Percentiles rank a stretch among this genome's conserved stretches.
These are phyloP conservation scores for Plasmodium coatneyi DNA, from an alignment of 169 alveolate genomes.

Conservation along the genomic window DNA sequence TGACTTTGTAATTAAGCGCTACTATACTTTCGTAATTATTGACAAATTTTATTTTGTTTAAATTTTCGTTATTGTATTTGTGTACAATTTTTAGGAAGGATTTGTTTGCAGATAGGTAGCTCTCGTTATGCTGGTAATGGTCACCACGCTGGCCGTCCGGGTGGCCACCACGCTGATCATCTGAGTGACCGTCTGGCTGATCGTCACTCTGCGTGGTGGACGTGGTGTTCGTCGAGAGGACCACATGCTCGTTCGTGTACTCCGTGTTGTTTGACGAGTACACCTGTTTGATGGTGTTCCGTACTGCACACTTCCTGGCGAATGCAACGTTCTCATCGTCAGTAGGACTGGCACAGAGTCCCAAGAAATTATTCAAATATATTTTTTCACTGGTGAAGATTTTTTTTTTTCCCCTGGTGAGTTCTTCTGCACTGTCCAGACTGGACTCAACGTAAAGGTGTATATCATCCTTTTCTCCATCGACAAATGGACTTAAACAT, in stretches of 20 bases:
- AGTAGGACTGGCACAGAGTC: constrained; percentile 8
- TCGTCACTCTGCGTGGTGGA: neutral
- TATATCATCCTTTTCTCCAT: constrained; percentile 71
- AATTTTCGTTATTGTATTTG: constrained; percentile 64
- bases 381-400: constrained; percentile 43
- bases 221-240: neutral
- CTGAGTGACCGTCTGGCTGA: neutral
- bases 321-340: constrained; percentile 14
- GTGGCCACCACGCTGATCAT: neutral
- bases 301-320: constrained; percentile 67
- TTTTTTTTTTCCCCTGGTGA: neutral
- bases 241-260: constrained; percentile 49
- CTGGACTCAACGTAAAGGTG: constrained; percentile 59
- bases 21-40: constrained; percentile 48
- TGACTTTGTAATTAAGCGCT: constrained; percentile 27
- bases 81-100: constrained; percentile 43
- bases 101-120: constrained; percentile 57
- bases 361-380: constrained; percentile 61
- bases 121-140: neutral
- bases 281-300: constrained; percentile 27
- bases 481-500: constrained; percentile 67
- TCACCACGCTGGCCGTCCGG: neutral
- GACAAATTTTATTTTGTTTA: constrained; percentile 32
- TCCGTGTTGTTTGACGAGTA: constrained; percentile 30
- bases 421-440: constrained; percentile 33